Conservation (phyloP, 2,329 filamentous ascomycete species). For the Acrocalymma vagum region DNA sequence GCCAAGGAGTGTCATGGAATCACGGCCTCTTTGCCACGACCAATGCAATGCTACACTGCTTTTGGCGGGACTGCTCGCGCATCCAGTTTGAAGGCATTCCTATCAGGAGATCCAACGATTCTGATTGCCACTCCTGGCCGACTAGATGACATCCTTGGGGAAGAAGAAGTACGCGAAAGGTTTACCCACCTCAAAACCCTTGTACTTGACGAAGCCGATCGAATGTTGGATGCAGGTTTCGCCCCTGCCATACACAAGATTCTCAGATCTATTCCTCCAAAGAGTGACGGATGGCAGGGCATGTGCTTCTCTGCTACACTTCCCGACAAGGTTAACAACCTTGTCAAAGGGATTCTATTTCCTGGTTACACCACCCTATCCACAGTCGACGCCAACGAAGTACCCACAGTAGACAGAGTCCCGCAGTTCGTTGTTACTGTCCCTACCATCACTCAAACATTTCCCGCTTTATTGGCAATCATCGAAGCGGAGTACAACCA, state of each 20-base stretch:
- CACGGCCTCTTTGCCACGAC: constrained; percentile 48
- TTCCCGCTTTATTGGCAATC: constrained; percentile 55
- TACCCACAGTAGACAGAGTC: constrained; percentile 57
- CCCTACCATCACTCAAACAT: constrained; percentile 53
- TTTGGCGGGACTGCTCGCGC: constrained; percentile 51
- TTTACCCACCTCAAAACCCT: constrained; percentile 56
- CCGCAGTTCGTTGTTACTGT: constrained; percentile 58
- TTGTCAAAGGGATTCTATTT: constrained; percentile 55
- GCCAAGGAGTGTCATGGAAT: constrained; percentile 56
- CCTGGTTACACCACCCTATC: constrained; percentile 52
- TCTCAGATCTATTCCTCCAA: constrained; percentile 59
- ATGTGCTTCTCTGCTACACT: constrained; percentile 60
- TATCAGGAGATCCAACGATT: constrained; percentile 49
- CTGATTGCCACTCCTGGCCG: constrained; percentile 60
- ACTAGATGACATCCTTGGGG: constrained; percentile 56
- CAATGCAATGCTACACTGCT: constrained; percentile 55
- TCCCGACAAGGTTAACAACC: constrained; percentile 54
- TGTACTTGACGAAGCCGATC: constrained; percentile 54
- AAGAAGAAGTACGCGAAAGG: constrained; percentile 54
- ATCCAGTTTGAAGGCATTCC: constrained; percentile 41
- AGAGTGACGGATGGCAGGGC: constrained; percentile 58
- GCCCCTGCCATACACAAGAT: constrained; percentile 62
- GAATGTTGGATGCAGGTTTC: constrained; percentile 63
- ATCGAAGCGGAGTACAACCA: constrained; percentile 54
- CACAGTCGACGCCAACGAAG: constrained; percentile 55